Base-by-base conservation (phyloP, 192 early-diverging fungal species). In the Coemansia aciculifera region DNA sequence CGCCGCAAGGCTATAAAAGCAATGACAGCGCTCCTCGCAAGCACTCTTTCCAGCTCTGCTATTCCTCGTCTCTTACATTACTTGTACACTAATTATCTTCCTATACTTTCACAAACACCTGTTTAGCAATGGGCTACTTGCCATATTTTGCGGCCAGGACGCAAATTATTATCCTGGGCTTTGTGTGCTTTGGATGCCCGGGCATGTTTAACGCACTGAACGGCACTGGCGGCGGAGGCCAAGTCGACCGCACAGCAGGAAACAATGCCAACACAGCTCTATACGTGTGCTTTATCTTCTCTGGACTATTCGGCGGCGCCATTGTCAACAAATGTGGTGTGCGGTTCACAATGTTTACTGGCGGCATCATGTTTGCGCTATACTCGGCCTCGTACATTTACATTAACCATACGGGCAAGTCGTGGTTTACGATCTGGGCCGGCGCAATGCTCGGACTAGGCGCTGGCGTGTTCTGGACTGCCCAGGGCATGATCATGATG, bases 401-500 rank as follows among this genome's bases (percentile, higher is more conserved):
- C 89, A 31, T 86, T 62, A 89, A 90, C 82, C 85, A 89, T 67
- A 85, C 86, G 8, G 32, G 77, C 65, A 72, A 66, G 75, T 46
- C 85, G 84, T 67, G 84, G 89, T 59, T 72, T 32, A 72, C 70
- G 12, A 66, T 72, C 21, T 43, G 40, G 52, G 38, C 70, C 1
- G 70, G 70, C 13, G 63, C 70, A 7, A 66, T 72, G 31, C 63
- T 72, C 11, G 70, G 70, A 5, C 17, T 72, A 12, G 70, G 70
- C 1, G 70, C 70, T 24, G 75, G 81, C 29, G 67, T 64, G 8
- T 92, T 95, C 71, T 88, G 87, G n/a, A 89, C 93, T 1, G 90
- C 90, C 8, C 90, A 92, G 71, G 88, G 92, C 38, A 87, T 89
- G 77, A 92, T 95, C 66, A 92, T 93, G 89, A 85, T 92, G 77